Evolutionary conservation across 352 stramenopile species (phyloP).

Genomic region (Pythium coloratum): DNA sequence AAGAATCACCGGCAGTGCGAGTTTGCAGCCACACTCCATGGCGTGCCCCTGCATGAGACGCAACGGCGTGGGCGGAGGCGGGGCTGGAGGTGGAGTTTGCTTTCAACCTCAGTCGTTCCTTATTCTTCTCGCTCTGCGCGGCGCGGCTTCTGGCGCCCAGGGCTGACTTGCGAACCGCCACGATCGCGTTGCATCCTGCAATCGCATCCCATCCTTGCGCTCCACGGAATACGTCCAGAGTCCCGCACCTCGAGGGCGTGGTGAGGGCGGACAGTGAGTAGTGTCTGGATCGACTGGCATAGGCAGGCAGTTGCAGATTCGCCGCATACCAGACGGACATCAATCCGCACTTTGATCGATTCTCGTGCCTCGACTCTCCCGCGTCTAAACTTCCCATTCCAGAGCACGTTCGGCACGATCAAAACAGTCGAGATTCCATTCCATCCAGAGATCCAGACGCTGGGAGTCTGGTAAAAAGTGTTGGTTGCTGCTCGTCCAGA

Average conservation of each 20-base stretch:
- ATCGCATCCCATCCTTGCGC: constrained; percentile 14
- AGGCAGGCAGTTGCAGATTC: constrained; percentile 17
- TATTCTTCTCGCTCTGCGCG: constrained; percentile 14
- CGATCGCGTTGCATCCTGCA: constrained; percentile 6
- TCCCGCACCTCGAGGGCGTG: neutral
- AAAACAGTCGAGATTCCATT: neutral
- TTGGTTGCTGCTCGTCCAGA: constrained; percentile 8
- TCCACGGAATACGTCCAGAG: constrained; percentile 19
- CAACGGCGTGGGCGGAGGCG: constrained; percentile 1
- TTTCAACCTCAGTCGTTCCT: neutral
- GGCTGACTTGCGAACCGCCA: constrained; percentile 6
- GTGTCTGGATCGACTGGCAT: neutral
- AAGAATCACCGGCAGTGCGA: neutral
- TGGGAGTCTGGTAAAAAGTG: neutral
- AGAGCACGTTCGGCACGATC: too few relatives aligned
- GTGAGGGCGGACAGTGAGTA: neutral
- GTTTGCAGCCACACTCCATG: constrained; percentile 1
- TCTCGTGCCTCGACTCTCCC: neutral
- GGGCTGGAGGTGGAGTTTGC: too few relatives aligned
- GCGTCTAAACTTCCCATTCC: neutral
- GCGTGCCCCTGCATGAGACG: constrained; percentile 14
- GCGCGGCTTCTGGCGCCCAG: constrained; percentile 8
- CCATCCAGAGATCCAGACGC: constrained; percentile 3
- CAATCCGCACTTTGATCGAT: neutral
- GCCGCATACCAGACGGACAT: neutral